These are phyloP conservation scores for Fragaria iinumae DNA, from an alignment of 306 rosid genomes.

Conservation along the genomic window DNA sequence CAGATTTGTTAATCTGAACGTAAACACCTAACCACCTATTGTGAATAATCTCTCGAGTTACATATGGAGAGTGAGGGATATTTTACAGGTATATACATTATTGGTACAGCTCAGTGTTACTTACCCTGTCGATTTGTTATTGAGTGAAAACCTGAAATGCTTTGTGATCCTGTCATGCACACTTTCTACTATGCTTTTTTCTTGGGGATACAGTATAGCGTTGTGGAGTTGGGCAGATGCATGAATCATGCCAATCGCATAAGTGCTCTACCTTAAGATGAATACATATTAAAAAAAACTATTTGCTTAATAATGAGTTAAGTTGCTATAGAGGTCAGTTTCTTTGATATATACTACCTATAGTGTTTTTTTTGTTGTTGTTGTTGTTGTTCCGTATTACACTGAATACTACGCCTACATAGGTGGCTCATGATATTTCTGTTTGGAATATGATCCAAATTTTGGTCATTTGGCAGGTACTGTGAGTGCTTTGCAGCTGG, in stretches of 20 bases:
- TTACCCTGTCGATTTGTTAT: background rate
- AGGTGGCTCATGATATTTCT: constrained; percentile 21
- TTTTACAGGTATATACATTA: background rate
- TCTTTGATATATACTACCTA: background rate
- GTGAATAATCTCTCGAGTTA: background rate
- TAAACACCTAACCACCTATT: background rate
- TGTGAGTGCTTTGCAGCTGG: constrained; percentile 87
- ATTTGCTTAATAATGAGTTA: background rate
- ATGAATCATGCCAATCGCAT: background rate
- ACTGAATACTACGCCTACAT: background rate
- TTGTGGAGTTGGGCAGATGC: background rate
- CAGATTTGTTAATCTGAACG: background rate
- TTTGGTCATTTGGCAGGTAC: constrained; percentile 51
- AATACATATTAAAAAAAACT: background rate
- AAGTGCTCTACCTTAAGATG: constrained; percentile 3
- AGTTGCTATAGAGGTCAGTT: background rate
- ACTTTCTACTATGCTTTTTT: background rate
- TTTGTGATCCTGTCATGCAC: background rate
- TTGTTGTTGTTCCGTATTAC: background rate
- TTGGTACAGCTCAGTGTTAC: constrained; percentile 3
- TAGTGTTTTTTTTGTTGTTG: background rate
- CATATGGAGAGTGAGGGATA: constrained; percentile 5
- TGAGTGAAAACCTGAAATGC: constrained; percentile 8
- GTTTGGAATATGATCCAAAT: constrained; percentile 12
- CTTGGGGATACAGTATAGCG: background rate